Evolutionary conservation across 345 rosid genomes (phyloP).

Genomic region (Eucalyptus marginata): DNA sequence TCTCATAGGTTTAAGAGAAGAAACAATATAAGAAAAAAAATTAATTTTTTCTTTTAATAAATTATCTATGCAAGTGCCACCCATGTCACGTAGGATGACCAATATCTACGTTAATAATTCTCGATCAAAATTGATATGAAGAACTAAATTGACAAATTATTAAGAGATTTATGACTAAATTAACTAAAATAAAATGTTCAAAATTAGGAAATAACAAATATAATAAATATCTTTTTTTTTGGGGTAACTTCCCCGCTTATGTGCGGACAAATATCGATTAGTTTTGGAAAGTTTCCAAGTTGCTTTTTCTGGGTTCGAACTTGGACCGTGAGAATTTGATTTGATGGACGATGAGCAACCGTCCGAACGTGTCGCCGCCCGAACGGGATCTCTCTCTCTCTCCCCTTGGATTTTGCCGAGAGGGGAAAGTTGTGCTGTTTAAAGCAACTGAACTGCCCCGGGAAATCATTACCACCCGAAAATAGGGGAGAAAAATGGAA

Average conservation of each 20-base stretch:
- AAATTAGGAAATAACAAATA: background rate
- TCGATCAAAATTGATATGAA: background rate
- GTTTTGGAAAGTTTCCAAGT: background rate
- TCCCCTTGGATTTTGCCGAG: background rate
- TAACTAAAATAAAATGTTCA: background rate
- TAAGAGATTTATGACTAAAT: too few species aligned
- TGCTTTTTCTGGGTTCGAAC: background rate
- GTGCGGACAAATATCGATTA: background rate
- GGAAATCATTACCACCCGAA: background rate
- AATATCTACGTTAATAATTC: accelerated
- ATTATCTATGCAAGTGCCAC: background rate
- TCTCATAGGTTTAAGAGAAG: background rate
- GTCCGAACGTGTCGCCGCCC: background rate
- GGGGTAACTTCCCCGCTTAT: background rate
- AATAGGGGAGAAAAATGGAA: background rate
- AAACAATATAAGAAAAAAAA: background rate
- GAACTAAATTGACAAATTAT: background rate
- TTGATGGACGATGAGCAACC: background rate
- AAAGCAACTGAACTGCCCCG: background rate
- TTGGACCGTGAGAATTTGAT: background rate
- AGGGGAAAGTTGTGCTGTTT: background rate
- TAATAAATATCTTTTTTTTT: background rate
- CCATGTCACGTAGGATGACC: accelerated
- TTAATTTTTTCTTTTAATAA: background rate
- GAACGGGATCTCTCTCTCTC: background rate